phyloP scores from a whole-genome alignment of 768 basidiomycete species.

The Piloderma croceum region DNA sequence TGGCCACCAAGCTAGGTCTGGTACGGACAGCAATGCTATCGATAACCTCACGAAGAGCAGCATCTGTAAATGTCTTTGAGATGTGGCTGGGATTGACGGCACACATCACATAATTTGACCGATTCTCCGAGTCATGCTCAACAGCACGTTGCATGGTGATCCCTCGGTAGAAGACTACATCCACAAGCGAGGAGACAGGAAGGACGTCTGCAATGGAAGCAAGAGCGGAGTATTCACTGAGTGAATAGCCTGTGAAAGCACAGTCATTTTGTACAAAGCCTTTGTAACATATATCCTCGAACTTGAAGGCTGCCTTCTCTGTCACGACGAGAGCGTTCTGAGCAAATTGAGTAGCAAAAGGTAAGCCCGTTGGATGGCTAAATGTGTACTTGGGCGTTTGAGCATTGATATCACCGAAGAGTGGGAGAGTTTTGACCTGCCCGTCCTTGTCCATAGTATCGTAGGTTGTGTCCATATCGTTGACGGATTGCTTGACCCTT shows the following conservation, averaged over 20 bases:
- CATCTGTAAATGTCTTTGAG: slow-evolving; percentile 89
- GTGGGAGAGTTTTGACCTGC: slow-evolving; percentile 89
- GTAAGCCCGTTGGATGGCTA: slow-evolving; percentile 89
- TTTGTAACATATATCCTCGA: slow-evolving; percentile 96
- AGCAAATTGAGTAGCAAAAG: slow-evolving; percentile 97
- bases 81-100: slow-evolving; percentile 98
- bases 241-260: slow-evolving; percentile 94
- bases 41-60: slow-evolving; percentile 94
- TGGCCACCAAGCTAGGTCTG: too few relatives aligned
- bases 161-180: slow-evolving; percentile 99
- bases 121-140: slow-evolving; percentile 86
- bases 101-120: slow-evolving; percentile 98
- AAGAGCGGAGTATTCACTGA: slow-evolving; percentile 97
- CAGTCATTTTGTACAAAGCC: slow-evolving; percentile 91
- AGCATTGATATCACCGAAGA: slow-evolving; percentile 92
- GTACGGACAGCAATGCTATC: slow-evolving; percentile 78
- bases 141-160: slow-evolving; percentile 99
- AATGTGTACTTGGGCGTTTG: slow-evolving; percentile 98
- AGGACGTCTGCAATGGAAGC: slow-evolving; percentile 97
- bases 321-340: slow-evolving; percentile 98
- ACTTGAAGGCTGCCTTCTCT: slow-evolving; percentile 96
- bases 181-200: slow-evolving; percentile 90
- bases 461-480: slow-evolving; percentile 98
- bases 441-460: slow-evolving; percentile 96
- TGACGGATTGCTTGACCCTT: slow-evolving; percentile 98